Base-by-base conservation (phyloP, 306 rosid species). In the Chamaecrista fasciculata region DNA sequence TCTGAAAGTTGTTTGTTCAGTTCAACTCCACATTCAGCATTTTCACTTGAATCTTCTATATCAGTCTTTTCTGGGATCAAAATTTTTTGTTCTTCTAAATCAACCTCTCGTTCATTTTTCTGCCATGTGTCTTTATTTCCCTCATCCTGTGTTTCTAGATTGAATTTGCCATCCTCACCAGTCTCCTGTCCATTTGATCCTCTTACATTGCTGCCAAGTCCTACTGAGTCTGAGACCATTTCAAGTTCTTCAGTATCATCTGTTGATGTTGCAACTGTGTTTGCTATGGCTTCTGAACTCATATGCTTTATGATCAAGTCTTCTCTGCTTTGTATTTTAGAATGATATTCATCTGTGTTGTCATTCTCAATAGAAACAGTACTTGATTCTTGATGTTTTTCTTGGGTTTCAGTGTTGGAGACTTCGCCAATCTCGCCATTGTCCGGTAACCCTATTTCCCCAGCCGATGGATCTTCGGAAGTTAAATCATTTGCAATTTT, bases 361-460 rank as follows among this genome's bases (percentile, higher is more conserved):
- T 66, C 68, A 52, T 52, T 60, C 16, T 48, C 68, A 28, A 3
- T 42, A 46, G 16, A 14, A 11, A 40, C 34, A 19, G 51, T 31
- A 23, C 55, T 29, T 63, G 68, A 43, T 44, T 57, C 56, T 42
- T 76, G 56, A 77, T 42, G 49, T 60, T 73, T 40, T 58, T 79
- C 87, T 46, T 50, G 12, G 14, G 34, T 49, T 44, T 49, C 60
- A 31, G 12, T 12, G 49, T 48, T 42, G 18, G 67, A 66, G 52
- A 57, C 56, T 57, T 67, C 67, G 16, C 34, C 56, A 34, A 43
- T 55, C 52, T 48, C 68, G 26, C 53, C 60, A 15, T 28, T 50
- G 52, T 51, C 60, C 57, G 19, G 70, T 61, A 61, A 46, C 67
- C 36, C 46, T 62, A 73, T 51, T 74, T 77, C 75, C 68, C 77